Evolutionary conservation across 208 protist genomes (phyloP).

Genomic region (Phytomonas francai): DNA sequence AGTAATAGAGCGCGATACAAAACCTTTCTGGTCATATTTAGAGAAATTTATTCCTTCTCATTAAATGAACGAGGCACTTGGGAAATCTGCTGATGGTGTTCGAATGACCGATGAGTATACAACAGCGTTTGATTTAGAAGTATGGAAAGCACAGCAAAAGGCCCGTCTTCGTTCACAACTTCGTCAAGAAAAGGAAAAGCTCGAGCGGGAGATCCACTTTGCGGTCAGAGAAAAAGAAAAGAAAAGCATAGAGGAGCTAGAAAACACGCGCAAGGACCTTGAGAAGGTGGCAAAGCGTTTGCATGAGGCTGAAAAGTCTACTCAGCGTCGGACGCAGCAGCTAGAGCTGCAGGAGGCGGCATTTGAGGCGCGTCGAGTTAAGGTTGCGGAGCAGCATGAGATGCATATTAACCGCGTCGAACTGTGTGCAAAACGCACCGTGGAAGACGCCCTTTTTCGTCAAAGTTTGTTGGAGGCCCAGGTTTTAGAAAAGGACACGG

Average conservation of each 20-base stretch:
- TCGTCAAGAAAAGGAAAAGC: conserved; percentile 40
- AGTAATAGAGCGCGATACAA: background rate
- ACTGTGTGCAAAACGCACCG: conserved; percentile 30
- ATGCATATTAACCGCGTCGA: conserved; percentile 54
- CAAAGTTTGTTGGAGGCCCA: conserved; percentile 42
- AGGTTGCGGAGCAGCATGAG: conserved; percentile 80
- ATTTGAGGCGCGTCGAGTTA: conserved; percentile 56
- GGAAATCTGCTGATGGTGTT: background rate
- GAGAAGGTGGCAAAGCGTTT: conserved; percentile 56
- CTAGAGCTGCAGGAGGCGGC: conserved; percentile 72
- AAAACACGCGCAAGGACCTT: conserved; percentile 44
- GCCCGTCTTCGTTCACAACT: conserved; percentile 58
- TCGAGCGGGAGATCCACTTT: conserved; percentile 33
- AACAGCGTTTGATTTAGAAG: conserved; percentile 82
- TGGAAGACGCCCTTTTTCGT: conserved; percentile 40
- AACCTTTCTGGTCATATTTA: background rate
- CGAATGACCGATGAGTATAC: conserved; percentile 77
- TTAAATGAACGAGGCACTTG: background rate
- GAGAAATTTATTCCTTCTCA: background rate
- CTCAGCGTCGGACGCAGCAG: conserved; percentile 46
- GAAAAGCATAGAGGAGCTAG: conserved; percentile 34
- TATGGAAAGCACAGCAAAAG: conserved; percentile 90
- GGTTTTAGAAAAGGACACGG: conserved; percentile 44
- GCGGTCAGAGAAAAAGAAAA: conserved; percentile 18
- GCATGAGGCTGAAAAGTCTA: conserved; percentile 38